Evolutionary conservation across 352 stramenopile species (phyloP).

Genomic region (Pilasporangium apinafurcum): DNA sequence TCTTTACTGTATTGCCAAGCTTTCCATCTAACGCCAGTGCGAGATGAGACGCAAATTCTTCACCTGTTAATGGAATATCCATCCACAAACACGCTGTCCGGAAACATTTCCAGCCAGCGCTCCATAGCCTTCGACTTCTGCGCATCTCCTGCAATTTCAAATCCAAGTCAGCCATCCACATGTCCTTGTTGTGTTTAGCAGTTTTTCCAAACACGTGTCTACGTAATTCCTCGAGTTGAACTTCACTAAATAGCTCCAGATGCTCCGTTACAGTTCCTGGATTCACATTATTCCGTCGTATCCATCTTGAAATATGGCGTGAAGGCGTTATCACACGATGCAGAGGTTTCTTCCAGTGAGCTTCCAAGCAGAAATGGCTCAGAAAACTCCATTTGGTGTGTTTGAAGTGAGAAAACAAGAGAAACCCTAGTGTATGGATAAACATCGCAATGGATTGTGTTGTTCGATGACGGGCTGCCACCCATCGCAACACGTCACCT

Average conservation of each 20-base stretch:
- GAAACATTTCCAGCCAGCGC: conserved; percentile 65
- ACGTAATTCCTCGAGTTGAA: conserved; percentile 10
- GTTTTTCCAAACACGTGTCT: conserved; percentile 1
- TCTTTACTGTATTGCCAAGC: conserved; percentile 20
- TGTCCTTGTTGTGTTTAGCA: conserved; percentile 1
- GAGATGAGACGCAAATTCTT: conserved; percentile 26
- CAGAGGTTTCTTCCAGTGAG: conserved; percentile 16
- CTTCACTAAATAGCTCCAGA: conserved; percentile 25
- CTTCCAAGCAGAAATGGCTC: conserved; percentile 26
- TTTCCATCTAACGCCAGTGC: conserved; percentile 56
- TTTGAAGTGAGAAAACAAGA: conserved; percentile 61
- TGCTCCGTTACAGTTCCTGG: conserved; percentile 12
- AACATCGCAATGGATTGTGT: conserved; percentile 67
- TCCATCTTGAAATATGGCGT: conserved; percentile 12
- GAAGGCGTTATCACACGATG: conserved; percentile 5
- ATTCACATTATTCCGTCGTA: conserved; percentile 3
- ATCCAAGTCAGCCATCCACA: conserved; percentile 29
- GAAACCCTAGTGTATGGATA: conserved; percentile 48
- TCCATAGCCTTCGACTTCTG: conserved; percentile 25
- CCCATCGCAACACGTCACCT: conserved; percentile 34
- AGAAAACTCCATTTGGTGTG: conserved; percentile 53
- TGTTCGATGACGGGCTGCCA: conserved; percentile 38
- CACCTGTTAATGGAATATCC: conserved; percentile 26
- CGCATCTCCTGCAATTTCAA: conserved; percentile 19
- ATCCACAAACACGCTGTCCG: conserved; percentile 48